Base-by-base conservation (phyloP, 495 filamentous ascomycete genomes). In the Annulohypoxylon bovei region DNA sequence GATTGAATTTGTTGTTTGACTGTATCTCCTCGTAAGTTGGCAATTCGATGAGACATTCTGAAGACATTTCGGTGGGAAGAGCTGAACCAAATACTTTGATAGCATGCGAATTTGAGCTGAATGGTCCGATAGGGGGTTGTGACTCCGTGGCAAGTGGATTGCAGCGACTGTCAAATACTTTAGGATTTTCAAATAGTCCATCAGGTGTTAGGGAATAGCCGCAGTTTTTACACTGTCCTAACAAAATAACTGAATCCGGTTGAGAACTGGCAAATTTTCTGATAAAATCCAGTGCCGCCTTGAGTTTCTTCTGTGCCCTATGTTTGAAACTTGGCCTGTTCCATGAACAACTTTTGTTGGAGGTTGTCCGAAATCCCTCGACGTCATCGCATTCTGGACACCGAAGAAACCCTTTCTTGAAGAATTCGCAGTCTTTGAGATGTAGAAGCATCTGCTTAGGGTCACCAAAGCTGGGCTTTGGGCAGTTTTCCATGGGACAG, bases 401-500 rank as follows among this genome's bases (percentile, higher is more conserved):
- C 1, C 18, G 39, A 50, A 71, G 57, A 8, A 59, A 37, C 3
- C 64, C 67, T 14, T 71, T 14, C 3, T 35, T 5, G 39, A 71
- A 64, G 5, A 1, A 44, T 18, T 33, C 12, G 44, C 74, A 76
- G 8, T 6, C 8, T 22, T 74, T 71, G 1, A 76, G 52, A 40
- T 76, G 74, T 11, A 14, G 37, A 20, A 76, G 12, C 74, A 74
- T 74, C 4, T 52, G 22, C 22, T 64, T 30, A 0, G 39, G 11
- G 1, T 35, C 37, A 0, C 47, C 33, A 27, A 71, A 76, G 12
- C 52, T 14, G 5, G 25, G 18, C 1, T 35, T 23, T 14, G 1
- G 22, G 62, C 73, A 75, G 20, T 57, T 62, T 42, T 18, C 22
- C 49, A 72, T 68, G 6, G 35, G 62, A 32, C 73, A 75, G 11